Evolutionary conservation across 2,329 filamentous ascomycete genomes (phyloP).

Genomic region (Geosmithia putterillii): DNA sequence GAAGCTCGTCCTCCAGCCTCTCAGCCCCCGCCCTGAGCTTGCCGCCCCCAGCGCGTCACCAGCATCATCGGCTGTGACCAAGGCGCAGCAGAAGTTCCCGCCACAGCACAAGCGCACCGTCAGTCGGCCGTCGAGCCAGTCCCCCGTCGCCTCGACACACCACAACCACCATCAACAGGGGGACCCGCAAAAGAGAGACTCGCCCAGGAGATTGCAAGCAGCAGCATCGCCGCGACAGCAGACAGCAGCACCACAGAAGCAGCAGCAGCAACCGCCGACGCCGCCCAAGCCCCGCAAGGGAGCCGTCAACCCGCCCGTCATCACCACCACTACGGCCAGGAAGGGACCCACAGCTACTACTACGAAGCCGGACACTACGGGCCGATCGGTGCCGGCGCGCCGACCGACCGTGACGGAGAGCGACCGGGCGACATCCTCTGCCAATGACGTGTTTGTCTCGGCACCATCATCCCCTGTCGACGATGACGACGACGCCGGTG

Average conservation of each 20-base stretch:
- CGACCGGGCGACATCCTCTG: conserved; percentile 6
- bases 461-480: conserved; percentile 12
- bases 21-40: neutral
- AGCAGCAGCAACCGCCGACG: conserved; percentile 1
- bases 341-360: neutral
- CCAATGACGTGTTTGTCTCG: conserved; percentile 13
- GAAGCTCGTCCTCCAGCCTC: neutral
- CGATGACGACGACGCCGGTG: too few relatives aligned
- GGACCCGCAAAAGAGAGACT: conserved; percentile 15
- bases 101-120: conserved; percentile 8
- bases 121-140: conserved; percentile 7
- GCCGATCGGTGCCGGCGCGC: too few relatives aligned
- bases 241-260: conserved; percentile 1
- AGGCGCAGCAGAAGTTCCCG: conserved; percentile 12
- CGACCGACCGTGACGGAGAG: neutral
- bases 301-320: conserved; percentile 18
- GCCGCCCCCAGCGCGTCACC: neutral
- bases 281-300: conserved; percentile 5
- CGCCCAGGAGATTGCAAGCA: neutral
- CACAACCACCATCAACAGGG: conserved; percentile 3
- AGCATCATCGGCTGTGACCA: conserved; percentile 6
- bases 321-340: conserved; percentile 11
- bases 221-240: conserved; percentile 1
- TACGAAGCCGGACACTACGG: neutral
- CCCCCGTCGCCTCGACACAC: too few relatives aligned